Base-by-base conservation (phyloP, 2,329 filamentous ascomycete genomes). In the Claviceps lovelessii region DNA sequence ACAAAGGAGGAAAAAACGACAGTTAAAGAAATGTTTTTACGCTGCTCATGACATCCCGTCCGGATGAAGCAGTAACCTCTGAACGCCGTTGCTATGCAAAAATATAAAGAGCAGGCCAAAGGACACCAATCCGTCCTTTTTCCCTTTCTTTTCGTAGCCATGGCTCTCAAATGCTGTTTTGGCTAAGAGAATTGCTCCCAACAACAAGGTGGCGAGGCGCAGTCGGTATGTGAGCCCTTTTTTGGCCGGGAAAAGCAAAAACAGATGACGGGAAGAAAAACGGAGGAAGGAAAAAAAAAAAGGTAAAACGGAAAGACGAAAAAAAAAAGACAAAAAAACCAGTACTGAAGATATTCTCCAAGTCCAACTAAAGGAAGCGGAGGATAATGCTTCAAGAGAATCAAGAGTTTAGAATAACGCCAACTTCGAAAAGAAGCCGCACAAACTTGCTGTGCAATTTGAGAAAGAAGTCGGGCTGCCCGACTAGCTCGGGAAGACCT, bases 391-490 rank as follows among this genome's bases (percentile, higher is more conserved):
- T 13, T 15, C 5, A 29, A 28, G 19, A 29, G 19, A 8, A 13
- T 66, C 58, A 80, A 10, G 76, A 74, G 57, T 72, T 78, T 47
- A 81, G 64, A 29, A 75, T 73, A 13, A 80, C 74, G 17, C 77
- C 76, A 33, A 82, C 71, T 64, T 84, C 79, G 17, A 83, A 72
- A 53, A 85, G 68, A 45, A 86, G 70, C 62, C 76, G 74, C 31
- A 85, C 83, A 62, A 86, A 86, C 58, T 76, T 74, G 44, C 75
- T 71, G 65, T 86, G 83, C 57, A 86, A 68, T 68, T 84, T 78
- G 55, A 85, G 78, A 60, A 86, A 86, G 62, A 86, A 83, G 63
- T 85, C 82, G 5, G 83, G 81, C 60, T 80, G 71, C 23, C 83
- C 83, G 33, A 84, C 79, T 45, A 86, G 71, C 67, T 86, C 83